These are phyloP conservation scores for Skeletonema costatum DNA, from an alignment of 108 stramenopile genomes.

Conservation along the genomic window DNA sequence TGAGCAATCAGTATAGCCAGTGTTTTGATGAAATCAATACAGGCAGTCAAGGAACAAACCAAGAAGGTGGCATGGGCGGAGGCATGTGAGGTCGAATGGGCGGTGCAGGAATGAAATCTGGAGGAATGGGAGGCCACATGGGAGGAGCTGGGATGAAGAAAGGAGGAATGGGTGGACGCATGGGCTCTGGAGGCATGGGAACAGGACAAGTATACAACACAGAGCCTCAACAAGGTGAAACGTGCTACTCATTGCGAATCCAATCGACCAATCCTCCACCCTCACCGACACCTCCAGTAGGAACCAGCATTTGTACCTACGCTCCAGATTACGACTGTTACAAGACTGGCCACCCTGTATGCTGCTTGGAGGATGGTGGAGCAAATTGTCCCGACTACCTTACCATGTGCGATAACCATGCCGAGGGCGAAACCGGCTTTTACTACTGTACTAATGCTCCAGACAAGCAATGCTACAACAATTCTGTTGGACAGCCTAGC, in stretches of 20 bases:
- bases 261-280: neutral
- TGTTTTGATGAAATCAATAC: slow-evolving; percentile 3
- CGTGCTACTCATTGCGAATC: slow-evolving; percentile 4
- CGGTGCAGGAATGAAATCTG: no score
- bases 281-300: neutral
- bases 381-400: neutral
- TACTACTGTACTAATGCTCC: slow-evolving; percentile 4
- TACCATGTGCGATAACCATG: slow-evolving; percentile 1
- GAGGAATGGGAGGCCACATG: no score
- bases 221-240: neutral
- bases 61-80: neutral
- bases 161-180: no score
- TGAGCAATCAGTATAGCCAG: neutral
- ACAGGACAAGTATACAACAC: neutral
- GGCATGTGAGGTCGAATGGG: no score
- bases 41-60: neutral
- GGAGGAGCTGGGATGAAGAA: no score
- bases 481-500: neutral
- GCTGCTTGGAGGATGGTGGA: neutral
- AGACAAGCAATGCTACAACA: slow-evolving; percentile 3
- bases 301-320: slow-evolving; percentile 6
- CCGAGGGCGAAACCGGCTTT: neutral
- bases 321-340: slow-evolving; percentile 16
- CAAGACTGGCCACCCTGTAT: neutral
- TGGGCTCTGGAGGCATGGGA: neutral